Evolutionary conservation across 306 rosid genomes (phyloP), one percentile per base, ranked within the genome.

Genomic region (Glycine tomentella): DNA sequence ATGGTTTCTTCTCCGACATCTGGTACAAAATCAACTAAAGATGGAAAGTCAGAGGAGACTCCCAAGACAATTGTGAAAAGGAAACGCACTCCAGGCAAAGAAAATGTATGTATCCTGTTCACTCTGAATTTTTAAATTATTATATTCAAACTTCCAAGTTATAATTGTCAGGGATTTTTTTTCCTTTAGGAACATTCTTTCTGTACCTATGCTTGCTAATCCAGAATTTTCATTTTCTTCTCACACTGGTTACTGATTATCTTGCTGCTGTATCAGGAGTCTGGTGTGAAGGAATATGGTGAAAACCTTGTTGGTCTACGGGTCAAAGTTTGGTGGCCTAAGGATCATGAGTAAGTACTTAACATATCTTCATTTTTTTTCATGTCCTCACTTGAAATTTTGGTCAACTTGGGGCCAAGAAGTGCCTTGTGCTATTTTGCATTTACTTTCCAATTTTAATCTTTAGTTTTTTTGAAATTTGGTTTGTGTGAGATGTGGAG

Each of bases 291-390:
- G 78, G 87, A 82, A 57, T 64, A 66, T 82, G 97, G 88, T 58
- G 85, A 91, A 81, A 74, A 75, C 53, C 64, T 93, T 74, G 88
- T 95, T 74, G 97, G 94, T 83, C 77, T 84, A 15, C 86, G 84
- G 78, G 81, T 95, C 78, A 70, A 89, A 89, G 99, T 95, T 67
- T 95, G 90, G 91, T 95, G 99, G 99, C 98, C 98, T 3, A 16
- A 82, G 9, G 99, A 96, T 90, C 83, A 74, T 3, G 49, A 1
- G 99, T 96, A 93, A 91, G 95, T 87, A 77, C 53, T 36, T 58
- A 12, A 3, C 71, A 63, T 58, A 38, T 59, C 73, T 77, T 69
- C 56, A n/a, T 31, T 78, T 64, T 15, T 15, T 78, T 67, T 9
- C 62, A 36, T 64, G 74, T 44, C 79, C 40, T 56, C 45, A 13